These are phyloP conservation scores for Candida glucosophila DNA, from an alignment of 1,139 yeast species.

Conservation along the genomic window DNA sequence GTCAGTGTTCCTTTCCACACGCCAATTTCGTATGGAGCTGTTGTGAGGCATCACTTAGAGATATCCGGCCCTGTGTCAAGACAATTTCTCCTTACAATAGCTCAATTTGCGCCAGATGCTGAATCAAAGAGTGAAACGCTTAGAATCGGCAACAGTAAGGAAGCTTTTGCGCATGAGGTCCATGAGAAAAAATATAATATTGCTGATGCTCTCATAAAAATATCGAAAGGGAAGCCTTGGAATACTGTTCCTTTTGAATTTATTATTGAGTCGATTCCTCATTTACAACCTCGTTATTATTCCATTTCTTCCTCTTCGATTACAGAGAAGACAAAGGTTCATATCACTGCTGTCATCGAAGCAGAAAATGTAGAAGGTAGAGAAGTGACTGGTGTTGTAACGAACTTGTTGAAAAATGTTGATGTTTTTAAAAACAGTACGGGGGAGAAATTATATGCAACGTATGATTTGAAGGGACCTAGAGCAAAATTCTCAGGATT, in stretches of 20 bases:
- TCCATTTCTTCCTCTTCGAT: constrained; percentile 90
- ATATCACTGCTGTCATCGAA: constrained; percentile 91
- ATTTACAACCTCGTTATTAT: constrained; percentile 89
- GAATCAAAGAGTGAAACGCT: constrained; percentile 44
- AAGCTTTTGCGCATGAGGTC: constrained; percentile 55
- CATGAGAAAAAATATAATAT: constrained; percentile 56
- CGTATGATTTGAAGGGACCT: constrained; percentile 77
- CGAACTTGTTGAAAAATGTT: constrained; percentile 75
- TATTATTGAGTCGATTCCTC: constrained; percentile 71
- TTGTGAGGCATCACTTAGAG: constrained; percentile 80
- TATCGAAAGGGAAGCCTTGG: constrained; percentile 68
- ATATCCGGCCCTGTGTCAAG: constrained; percentile 92
- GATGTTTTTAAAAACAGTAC: constrained; percentile 53
- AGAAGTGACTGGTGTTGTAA: constrained; percentile 74
- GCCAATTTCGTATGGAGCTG: constrained; percentile 86
- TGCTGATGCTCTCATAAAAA: constrained; percentile 60
- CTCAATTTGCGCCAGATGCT: constrained; percentile 72
- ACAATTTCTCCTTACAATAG: constrained; percentile 70
- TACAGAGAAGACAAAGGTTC: constrained; percentile 66
- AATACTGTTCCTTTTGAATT: constrained; percentile 72
- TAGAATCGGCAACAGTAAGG: constrained; percentile 61
- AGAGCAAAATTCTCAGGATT: constrained; percentile 46
- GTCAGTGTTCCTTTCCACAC: constrained; percentile 70
- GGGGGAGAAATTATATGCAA: constrained; percentile 36
- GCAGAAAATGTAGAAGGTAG: constrained; percentile 42